These are phyloP conservation scores for Vaccinium macrocarpon DNA, from an alignment of 148 eudicot genomes.

Conservation along the genomic window DNA sequence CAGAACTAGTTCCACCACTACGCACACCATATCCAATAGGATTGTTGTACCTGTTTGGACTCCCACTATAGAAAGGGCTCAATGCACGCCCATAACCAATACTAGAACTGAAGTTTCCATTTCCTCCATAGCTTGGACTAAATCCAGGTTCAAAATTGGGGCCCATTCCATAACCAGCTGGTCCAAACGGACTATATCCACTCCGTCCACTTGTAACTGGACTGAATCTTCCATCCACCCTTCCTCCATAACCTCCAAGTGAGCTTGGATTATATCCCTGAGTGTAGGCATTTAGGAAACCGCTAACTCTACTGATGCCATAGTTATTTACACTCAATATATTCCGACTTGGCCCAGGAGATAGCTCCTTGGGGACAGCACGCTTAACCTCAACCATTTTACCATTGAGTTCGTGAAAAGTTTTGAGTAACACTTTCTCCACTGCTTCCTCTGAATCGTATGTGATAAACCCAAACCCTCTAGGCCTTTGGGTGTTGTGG, in stretches of 20 bases:
- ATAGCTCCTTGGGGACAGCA: conserved; percentile 90
- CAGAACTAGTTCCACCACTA: conserved; percentile 44
- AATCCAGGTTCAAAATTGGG: conserved; percentile 57
- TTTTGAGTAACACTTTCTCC: conserved; percentile 60
- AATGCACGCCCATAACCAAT: conserved; percentile 58
- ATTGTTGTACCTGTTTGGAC: conserved; percentile 41
- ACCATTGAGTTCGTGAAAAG: too few species aligned
- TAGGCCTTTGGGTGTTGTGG: conserved; percentile 93
- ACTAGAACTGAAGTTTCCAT: conserved; percentile 40
- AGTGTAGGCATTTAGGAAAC: conserved; percentile 57
- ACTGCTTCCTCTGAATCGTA: conserved; percentile 92
- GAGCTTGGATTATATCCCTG: conserved; percentile 58
- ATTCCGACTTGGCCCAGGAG: conserved; percentile 65
- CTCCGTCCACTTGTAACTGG: conserved; percentile 53
- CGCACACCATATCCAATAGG: conserved; percentile 43
- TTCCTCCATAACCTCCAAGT: conserved; percentile 52
- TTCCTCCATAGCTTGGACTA: conserved; percentile 43
- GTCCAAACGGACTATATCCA: conserved; percentile 61
- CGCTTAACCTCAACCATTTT: too few species aligned
- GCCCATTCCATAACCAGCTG: conserved; percentile 50
- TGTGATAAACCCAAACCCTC: conserved; percentile 96
- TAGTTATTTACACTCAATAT: conserved; percentile 43
- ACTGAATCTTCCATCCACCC: conserved; percentile 62
- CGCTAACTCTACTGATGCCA: conserved; percentile 55
- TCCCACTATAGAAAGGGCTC: conserved; percentile 38